Conservation (phyloP, 306 rosid genomes). For the Elaeagnus macrophylla region DNA sequence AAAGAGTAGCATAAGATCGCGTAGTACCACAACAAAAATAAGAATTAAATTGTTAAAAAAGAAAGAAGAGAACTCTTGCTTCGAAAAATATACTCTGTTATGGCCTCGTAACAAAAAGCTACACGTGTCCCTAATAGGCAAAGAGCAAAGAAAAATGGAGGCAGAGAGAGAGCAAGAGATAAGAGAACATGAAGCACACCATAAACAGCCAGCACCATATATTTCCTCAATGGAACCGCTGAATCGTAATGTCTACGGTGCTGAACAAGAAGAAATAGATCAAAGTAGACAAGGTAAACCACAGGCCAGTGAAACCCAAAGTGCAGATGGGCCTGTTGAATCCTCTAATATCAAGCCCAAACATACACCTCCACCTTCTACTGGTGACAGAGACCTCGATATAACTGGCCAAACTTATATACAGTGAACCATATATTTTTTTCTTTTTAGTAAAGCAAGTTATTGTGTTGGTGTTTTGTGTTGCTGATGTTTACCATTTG, state of each 20-base stretch:
- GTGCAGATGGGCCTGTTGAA: slow-evolving; percentile 58
- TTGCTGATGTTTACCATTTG: too few relatives aligned
- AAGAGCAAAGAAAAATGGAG: slow-evolving; percentile 27
- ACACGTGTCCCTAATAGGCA: too few relatives aligned
- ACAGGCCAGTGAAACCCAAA: slow-evolving; percentile 51
- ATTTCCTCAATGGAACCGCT: slow-evolving; percentile 50
- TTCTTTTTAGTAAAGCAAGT: too few relatives aligned
- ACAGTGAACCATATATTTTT: slow-evolving; percentile 26
- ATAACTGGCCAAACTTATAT: slow-evolving; percentile 67
- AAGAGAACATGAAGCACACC: slow-evolving; percentile 15
- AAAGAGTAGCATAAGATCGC: too few relatives aligned
- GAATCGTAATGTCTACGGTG: slow-evolving; percentile 58
- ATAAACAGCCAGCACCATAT: slow-evolving; percentile 14
- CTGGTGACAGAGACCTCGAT: slow-evolving; percentile 58
- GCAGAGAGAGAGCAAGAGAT: slow-evolving; percentile 18
- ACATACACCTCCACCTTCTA: slow-evolving; percentile 40
- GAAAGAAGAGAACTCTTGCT: too few relatives aligned
- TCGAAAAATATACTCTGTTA: too few relatives aligned
- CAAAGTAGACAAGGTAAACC: slow-evolving; percentile 22
- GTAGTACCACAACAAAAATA: too few relatives aligned
- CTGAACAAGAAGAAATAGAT: slow-evolving; percentile 30
- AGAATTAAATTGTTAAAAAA: too few relatives aligned
- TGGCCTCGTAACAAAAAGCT: too few relatives aligned
- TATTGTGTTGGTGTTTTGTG: too few relatives aligned
- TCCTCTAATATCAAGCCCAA: slow-evolving; percentile 17